Evolutionary conservation across 768 basidiomycete genomes (phyloP).

Genomic region (Dacryopinax spathularia): DNA sequence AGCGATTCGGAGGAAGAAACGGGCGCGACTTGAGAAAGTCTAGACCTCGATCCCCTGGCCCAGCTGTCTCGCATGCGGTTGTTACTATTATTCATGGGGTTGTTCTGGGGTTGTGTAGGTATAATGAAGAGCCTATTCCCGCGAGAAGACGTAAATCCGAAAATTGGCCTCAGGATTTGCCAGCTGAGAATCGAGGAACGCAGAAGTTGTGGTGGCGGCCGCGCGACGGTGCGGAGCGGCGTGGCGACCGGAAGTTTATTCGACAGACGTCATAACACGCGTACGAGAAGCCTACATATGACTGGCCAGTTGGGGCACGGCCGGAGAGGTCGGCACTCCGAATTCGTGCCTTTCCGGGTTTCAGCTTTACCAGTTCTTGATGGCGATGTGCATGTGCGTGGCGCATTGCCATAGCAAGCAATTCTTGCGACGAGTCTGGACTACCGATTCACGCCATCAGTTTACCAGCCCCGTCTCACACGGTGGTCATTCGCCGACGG

Average conservation of each 20-base stretch:
- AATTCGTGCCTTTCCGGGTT: not conserved
- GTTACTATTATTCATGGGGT: too few relatives aligned
- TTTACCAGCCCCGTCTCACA: not conserved
- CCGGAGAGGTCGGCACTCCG: too few relatives aligned
- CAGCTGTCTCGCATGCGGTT: not conserved
- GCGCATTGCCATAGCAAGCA: not conserved
- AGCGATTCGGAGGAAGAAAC: constrained; percentile 61
- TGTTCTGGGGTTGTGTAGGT: not conserved
- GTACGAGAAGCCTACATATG: not conserved
- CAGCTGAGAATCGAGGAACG: not conserved
- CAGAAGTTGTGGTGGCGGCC: not conserved
- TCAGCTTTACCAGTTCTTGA: not conserved
- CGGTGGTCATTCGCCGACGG: not conserved
- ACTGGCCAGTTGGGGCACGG: not conserved
- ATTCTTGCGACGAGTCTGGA: not conserved
- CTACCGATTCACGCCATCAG: too few relatives aligned
- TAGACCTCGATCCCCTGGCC: not conserved
- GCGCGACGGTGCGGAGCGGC: not conserved
- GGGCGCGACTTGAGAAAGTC: constrained; percentile 12
- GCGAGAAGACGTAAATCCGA: not conserved
- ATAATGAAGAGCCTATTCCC: not conserved
- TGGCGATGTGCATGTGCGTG: not conserved
- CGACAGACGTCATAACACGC: not conserved
- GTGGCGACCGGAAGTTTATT: not conserved
- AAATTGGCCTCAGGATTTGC: not conserved